Base-by-base conservation (phyloP, 768 basidiomycete genomes). In the Asterophora lycoperdoides region DNA sequence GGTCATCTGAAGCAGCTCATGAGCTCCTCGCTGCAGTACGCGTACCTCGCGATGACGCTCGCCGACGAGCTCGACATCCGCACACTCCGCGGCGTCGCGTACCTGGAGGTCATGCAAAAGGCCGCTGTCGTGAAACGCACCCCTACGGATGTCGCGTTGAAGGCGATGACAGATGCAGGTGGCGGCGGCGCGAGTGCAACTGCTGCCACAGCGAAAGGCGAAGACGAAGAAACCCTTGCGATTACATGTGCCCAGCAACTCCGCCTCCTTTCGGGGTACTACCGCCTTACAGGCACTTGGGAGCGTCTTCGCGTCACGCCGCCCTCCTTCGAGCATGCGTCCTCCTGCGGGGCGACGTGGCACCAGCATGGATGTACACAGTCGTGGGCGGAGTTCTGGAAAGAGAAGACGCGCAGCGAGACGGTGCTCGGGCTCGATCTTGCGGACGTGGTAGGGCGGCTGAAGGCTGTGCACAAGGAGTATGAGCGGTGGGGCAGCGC, bases 331-430 rank as follows among this genome's bases (percentile, higher is more conserved):
- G 81, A 81, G 26, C 86, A 89, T 56, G 75, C 81, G 1, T 62
- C 76, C 7, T 67, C 77, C 3, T 87, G 86, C 56, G 78, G 75
- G 35, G 76, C 81, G 13, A 81, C 79, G 8, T 88, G 84, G 83
- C 81, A 85, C 58, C 83, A 84, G 56, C 80, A 83, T 48, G 77
- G 79, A 15, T 89, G 86, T 55, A 78, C 74, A 18, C 84, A 85
- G 62, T 79, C 79, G 47, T 89, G 86, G 85, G 60, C 78, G 9
- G 86, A 87, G 44, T 89, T 87, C 60, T 89, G 86, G 86, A 84
- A 83, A 64, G 85, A 87, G 56, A 85, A 83, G 64, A 79, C 81
- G 20, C 74, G 73, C 57, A 71, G 77, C 38, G 86, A 87, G 30
- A 62, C 72, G 3, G 78, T 88, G 23, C 70, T 88, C 29, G 64